These are phyloP conservation scores for Kazachstania kunashirensis DNA, from an alignment of 805 yeast genomes.

Conservation along the genomic window DNA sequence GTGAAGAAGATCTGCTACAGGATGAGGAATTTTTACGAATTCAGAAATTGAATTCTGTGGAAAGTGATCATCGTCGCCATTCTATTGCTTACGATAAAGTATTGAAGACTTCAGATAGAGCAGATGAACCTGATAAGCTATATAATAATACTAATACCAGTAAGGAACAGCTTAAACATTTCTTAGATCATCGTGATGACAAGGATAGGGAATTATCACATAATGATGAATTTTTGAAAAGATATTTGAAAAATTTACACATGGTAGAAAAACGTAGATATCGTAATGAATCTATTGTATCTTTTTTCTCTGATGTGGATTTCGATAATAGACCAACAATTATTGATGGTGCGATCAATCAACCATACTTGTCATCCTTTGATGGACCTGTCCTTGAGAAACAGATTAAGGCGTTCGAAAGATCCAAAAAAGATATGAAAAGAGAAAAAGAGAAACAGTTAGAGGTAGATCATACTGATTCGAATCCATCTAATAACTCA, in stretches of 20 bases:
- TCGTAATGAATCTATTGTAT: conserved; percentile 24
- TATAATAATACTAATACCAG: not conserved
- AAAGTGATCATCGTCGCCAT: conserved; percentile 8
- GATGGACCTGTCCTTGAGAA: conserved; percentile 25
- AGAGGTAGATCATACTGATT: too few relatives aligned
- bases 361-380: conserved; percentile 26
- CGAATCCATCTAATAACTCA: not conserved
- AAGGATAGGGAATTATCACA: not conserved
- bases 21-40: conserved; percentile 21
- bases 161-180: not conserved
- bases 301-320: conserved; percentile 46
- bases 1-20: conserved; percentile 14
- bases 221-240: conserved; percentile 6
- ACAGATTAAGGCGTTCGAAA: conserved; percentile 14
- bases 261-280: conserved; percentile 8
- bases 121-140: not conserved
- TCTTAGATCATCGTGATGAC: not conserved
- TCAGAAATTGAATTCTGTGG: conserved; percentile 17
- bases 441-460: not conserved
- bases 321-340: conserved; percentile 38
- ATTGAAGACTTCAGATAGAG: not conserved
- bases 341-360: conserved; percentile 39
- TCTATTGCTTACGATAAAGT: conserved; percentile 11
- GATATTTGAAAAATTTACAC: conserved; percentile 9
- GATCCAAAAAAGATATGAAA: conserved; percentile 6